Percentiles rank a stretch among this genome's conserved stretches.
Conservation (phyloP, 2,329 filamentous ascomycete species). For the Microsporum audouinii region DNA sequence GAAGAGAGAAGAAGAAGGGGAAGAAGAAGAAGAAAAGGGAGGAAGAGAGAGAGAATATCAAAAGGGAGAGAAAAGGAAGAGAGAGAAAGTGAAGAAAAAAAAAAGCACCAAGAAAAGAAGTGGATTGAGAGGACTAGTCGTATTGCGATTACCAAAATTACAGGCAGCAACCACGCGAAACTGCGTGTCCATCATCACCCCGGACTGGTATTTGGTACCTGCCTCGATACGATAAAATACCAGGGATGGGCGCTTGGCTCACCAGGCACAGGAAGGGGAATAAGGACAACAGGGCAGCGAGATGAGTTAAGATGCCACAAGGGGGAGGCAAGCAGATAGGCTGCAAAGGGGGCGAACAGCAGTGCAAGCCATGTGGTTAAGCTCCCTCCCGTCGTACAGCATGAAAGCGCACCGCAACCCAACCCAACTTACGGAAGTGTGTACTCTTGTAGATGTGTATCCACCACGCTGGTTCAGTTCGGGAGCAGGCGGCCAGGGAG, state of each 20-base stretch:
- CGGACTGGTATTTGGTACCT: constrained; percentile 2
- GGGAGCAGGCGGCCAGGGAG: neutral
- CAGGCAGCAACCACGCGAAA: neutral
- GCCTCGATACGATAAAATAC: constrained; percentile 1
- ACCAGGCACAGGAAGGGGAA: neutral
- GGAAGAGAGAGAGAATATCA: constrained; percentile 2
- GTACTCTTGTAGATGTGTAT: neutral
- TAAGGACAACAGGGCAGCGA: neutral
- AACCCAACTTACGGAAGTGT: neutral
- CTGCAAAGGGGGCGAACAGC: neutral
- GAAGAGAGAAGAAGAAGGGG: constrained; percentile 12
- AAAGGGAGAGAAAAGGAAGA: constrained; percentile 16
- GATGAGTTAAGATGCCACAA: neutral
- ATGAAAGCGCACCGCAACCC: neutral
- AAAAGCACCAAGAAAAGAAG: constrained; percentile 1
- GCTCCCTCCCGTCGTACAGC: neutral
- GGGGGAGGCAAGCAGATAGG: neutral
- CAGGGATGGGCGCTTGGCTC: constrained; percentile 1
- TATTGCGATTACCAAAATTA: neutral
- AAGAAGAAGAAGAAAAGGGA: constrained; percentile 5
- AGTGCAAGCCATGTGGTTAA: neutral
- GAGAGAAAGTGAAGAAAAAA: constrained; percentile 5
- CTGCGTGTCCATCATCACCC: neutral
- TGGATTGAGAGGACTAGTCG: neutral
- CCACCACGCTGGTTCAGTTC: neutral